Conservation (phyloP, 768 basidiomycete species). For the Epithele typhae region DNA sequence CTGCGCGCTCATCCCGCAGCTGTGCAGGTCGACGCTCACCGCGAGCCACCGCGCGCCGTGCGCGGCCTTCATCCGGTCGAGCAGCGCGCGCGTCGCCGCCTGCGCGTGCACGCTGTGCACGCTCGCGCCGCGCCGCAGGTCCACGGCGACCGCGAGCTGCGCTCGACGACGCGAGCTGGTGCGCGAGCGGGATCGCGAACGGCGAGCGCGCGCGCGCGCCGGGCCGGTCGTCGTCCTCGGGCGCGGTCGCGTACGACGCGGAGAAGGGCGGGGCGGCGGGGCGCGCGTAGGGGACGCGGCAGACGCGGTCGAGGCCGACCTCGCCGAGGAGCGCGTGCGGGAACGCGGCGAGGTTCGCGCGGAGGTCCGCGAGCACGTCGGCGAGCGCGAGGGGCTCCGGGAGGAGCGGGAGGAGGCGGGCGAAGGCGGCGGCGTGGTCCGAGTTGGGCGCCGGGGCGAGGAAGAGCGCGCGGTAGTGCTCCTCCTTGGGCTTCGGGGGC, state of each 20-base stretch:
- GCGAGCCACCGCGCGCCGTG: conserved; percentile 53
- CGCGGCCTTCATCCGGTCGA: conserved; percentile 54
- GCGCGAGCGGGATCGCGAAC: conserved; percentile 73
- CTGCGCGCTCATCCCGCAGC: conserved; percentile 79
- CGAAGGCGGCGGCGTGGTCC: conserved; percentile 39
- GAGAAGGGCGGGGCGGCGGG: conserved; percentile 27
- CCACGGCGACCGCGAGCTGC: conserved; percentile 83
- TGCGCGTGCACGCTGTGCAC: conserved; percentile 84
- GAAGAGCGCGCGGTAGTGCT: conserved; percentile 76
- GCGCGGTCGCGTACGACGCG: neutral
- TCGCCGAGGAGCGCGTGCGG: conserved; percentile 86
- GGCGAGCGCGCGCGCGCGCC: conserved; percentile 57
- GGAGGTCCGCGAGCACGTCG: conserved; percentile 57
- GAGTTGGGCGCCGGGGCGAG: conserved; percentile 26
- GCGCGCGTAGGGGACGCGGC: conserved; percentile 64
- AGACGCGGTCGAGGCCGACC: conserved; percentile 83
- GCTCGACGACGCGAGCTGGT: conserved; percentile 80
- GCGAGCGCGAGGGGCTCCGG: conserved; percentile 68
- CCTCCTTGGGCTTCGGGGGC: conserved; percentile 45
- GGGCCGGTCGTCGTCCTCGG: conserved; percentile 13
- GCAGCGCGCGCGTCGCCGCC: conserved; percentile 59
- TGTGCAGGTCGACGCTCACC: conserved; percentile 87
- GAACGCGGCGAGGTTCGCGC: conserved; percentile 52
- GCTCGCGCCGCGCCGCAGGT: conserved; percentile 73
- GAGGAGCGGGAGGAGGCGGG: conserved; percentile 54